A percentile compares a stretch with the other conserved stretches of the same genome.
Evolutionary conservation across 768 basidiomycete genomes (phyloP).

Genomic region (Russula dissimulans): DNA sequence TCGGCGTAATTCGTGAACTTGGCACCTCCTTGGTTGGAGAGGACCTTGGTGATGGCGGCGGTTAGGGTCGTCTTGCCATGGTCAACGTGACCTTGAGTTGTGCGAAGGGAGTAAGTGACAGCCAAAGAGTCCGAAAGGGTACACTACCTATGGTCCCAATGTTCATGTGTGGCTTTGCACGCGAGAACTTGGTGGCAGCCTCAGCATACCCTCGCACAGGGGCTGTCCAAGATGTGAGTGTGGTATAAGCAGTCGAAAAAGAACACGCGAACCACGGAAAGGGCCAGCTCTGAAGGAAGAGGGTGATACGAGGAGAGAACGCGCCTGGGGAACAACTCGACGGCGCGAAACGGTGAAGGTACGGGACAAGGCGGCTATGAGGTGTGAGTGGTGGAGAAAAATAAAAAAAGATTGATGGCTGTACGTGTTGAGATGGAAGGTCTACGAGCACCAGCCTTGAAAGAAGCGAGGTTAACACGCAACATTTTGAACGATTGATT

Average conservation of each 20-base stretch:
- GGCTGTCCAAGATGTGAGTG: conserved; percentile 27
- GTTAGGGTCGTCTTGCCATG: conserved; percentile 98
- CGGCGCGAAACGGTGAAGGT: conserved; percentile 4
- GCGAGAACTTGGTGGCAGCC: conserved; percentile 45
- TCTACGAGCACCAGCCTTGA: conserved; percentile 14
- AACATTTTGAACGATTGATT: conserved; percentile 6
- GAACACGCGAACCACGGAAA: neutral
- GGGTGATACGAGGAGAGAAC: conserved; percentile 2
- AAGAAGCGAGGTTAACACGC: conserved; percentile 11
- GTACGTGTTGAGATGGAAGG: conserved; percentile 10
- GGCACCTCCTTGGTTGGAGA: conserved; percentile 65
- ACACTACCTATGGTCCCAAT: conserved; percentile 80
- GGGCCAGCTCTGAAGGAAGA: neutral
- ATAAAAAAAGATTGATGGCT: neutral
- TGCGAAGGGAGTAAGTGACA: neutral
- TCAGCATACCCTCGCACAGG: conserved; percentile 70
- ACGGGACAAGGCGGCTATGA: conserved; percentile 10
- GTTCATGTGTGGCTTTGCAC: conserved; percentile 87
- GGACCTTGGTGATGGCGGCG: conserved; percentile 90
- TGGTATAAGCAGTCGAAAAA: neutral
- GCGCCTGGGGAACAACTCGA: neutral
- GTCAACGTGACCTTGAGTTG: conserved; percentile 73
- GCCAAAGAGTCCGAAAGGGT: neutral
- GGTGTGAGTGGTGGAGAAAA: neutral
- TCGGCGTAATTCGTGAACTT: conserved; percentile 91